These are phyloP conservation scores for Tricladium varicosporioides DNA, from an alignment of 2,329 filamentous ascomycete genomes.

Conservation along the genomic window DNA sequence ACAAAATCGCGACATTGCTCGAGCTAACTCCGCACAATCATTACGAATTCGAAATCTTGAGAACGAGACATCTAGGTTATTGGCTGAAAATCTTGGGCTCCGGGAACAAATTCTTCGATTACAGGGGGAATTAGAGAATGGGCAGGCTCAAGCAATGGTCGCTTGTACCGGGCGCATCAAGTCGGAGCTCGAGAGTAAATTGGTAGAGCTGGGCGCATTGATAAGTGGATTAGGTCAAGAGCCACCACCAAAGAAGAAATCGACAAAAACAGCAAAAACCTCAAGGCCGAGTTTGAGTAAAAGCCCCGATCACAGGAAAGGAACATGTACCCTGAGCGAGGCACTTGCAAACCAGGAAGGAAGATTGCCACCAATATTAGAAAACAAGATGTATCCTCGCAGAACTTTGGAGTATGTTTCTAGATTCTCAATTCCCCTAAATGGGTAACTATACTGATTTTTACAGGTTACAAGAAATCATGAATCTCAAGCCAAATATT, in stretches of 20 bases:
- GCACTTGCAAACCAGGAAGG: conserved; percentile 31
- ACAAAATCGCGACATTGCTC: conserved; percentile 81
- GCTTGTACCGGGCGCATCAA: conserved; percentile 70
- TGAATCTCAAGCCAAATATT: conserved; percentile 18
- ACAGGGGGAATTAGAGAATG: conserved; percentile 64
- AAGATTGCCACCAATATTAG: conserved; percentile 64
- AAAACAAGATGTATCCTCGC: conserved; percentile 66
- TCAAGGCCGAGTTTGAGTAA: conserved; percentile 38
- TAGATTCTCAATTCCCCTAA: background rate
- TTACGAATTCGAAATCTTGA: conserved; percentile 75
- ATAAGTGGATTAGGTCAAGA: conserved; percentile 64
- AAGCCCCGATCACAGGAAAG: conserved; percentile 52
- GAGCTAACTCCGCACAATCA: conserved; percentile 74
- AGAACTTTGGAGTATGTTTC: conserved; percentile 63
- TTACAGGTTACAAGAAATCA: conserved; percentile 32
- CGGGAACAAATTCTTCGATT: conserved; percentile 68
- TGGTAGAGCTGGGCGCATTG: conserved; percentile 66
- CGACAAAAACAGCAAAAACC: conserved; percentile 38
- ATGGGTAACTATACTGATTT: conserved; percentile 33
- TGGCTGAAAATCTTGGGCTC: conserved; percentile 77
- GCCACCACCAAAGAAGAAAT: conserved; percentile 51
- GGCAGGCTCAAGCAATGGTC: conserved; percentile 55
- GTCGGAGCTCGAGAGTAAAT: conserved; percentile 67
- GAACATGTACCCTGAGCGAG: conserved; percentile 37
- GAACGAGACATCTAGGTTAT: conserved; percentile 69